Conservation (phyloP, 78 protist genomes). For the Dictyostelium firmibasis region DNA sequence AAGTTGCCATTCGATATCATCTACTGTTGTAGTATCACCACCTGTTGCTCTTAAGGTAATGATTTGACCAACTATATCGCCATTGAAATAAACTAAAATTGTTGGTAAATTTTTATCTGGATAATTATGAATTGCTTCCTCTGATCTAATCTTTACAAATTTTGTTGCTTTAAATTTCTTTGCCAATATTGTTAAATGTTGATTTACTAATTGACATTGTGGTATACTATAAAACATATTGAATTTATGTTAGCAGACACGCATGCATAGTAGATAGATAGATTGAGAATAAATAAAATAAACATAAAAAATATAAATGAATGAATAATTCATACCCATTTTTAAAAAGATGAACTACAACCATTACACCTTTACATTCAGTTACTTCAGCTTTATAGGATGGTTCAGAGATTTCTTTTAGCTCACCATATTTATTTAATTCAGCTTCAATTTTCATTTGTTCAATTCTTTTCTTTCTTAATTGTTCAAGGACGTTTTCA, state of each 20-base stretch:
- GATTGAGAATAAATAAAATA: not conserved
- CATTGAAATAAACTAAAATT: constrained; percentile 81
- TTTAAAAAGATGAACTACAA: constrained; percentile 80
- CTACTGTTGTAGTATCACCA: constrained; percentile 41
- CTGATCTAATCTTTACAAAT: constrained; percentile 84
- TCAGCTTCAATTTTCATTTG: constrained; percentile 64
- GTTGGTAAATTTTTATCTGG: constrained; percentile 90
- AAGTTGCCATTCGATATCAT: constrained; percentile 83
- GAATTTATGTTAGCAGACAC: too few relatives aligned
- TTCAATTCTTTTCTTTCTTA: constrained; percentile 64
- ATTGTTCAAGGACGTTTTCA: constrained; percentile 51
- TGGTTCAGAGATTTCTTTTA: constrained; percentile 75
- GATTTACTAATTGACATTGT: constrained; percentile 68
- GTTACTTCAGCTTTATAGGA: constrained; percentile 75
- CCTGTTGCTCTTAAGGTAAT: constrained; percentile 69
- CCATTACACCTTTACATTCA: constrained; percentile 54
- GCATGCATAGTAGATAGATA: too few relatives aligned
- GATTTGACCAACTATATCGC: constrained; percentile 62
- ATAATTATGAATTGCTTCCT: constrained; percentile 83
- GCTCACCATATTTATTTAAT: constrained; percentile 67
- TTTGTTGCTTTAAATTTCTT: constrained; percentile 80
- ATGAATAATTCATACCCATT: constrained; percentile 10
- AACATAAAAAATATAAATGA: not conserved
- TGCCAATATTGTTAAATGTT: constrained; percentile 70
- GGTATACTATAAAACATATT: constrained; percentile 76